Evolutionary conservation across 1,284 basidiomycete genomes (phyloP).

Genomic region (Cystobasidium sp.): DNA sequence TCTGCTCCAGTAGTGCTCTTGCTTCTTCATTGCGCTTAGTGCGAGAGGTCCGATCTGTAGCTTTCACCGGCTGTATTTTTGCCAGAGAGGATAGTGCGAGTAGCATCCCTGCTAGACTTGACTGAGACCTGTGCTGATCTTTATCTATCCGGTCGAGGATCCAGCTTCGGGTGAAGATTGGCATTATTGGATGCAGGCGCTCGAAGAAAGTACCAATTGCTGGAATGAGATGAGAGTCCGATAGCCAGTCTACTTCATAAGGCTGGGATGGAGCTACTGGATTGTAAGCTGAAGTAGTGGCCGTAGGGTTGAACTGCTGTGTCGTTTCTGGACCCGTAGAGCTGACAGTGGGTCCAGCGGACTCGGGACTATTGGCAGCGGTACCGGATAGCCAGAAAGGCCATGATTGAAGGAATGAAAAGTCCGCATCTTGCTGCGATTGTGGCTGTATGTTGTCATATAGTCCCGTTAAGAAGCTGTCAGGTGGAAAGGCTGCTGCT

Average conservation of each 20-base stretch:
- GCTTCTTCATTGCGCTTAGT: slow-evolving; percentile 10
- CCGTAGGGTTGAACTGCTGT: neutral
- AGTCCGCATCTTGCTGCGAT: neutral
- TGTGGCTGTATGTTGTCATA: slow-evolving; percentile 2
- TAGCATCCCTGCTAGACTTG: slow-evolving; percentile 54
- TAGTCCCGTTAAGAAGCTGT: neutral
- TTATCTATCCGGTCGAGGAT: slow-evolving; percentile 52
- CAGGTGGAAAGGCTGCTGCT: neutral
- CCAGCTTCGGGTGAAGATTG: slow-evolving; percentile 54
- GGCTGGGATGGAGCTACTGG: neutral
- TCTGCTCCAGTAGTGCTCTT: slow-evolving; percentile 34
- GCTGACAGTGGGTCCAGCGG: neutral
- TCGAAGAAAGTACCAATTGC: slow-evolving; percentile 55
- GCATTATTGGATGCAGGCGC: slow-evolving; percentile 55
- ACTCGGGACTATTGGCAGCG: slow-evolving; percentile 10
- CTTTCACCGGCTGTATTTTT: slow-evolving; percentile 45
- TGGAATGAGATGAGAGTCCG: slow-evolving; percentile 21
- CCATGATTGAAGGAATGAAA: slow-evolving; percentile 2
- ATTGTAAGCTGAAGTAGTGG: neutral
- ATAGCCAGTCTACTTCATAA: neutral
- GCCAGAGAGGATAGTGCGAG: slow-evolving; percentile 54
- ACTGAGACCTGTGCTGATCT: slow-evolving; percentile 52
- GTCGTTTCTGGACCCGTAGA: neutral
- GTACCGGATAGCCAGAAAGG: slow-evolving; percentile 18
- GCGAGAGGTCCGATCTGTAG: slow-evolving; percentile 39